Evolutionary conservation across 2,329 filamentous ascomycete species (phyloP).

Genomic region (Tolypocladium pustulatum): DNA sequence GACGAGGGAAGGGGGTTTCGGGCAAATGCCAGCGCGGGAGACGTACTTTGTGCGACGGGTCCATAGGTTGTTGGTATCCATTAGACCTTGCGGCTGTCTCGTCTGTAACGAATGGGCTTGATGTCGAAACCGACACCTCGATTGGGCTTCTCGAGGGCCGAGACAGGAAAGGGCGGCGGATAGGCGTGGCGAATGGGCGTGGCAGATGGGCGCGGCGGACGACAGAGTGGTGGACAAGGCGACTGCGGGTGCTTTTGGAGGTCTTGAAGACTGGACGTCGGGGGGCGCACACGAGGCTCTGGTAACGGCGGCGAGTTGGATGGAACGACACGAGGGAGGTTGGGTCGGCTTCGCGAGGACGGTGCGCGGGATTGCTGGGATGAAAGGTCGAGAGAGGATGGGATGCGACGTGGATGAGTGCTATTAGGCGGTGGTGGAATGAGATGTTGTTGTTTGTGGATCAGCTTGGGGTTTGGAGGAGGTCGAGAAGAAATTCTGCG

Average conservation of each 20-base stretch:
- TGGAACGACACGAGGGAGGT: neutral
- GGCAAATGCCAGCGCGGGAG: neutral
- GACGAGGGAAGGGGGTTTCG: neutral
- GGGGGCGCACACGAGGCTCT: neutral
- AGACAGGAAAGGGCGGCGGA: neutral
- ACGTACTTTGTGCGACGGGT: conserved; percentile 70
- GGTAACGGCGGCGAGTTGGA: neutral
- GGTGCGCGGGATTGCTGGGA: neutral
- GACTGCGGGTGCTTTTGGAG: neutral
- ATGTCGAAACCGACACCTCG: conserved; percentile 10
- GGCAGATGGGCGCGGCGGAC: neutral
- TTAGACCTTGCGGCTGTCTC: conserved; percentile 27
- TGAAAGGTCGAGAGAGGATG: neutral
- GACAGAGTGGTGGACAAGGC: neutral
- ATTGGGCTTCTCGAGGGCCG: conserved; percentile 10
- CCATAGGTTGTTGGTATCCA: conserved; percentile 55
- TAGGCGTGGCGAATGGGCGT: neutral
- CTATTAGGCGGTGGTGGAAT: neutral
- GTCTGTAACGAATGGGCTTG: conserved; percentile 6
- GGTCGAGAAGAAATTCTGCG: conserved; percentile 4
- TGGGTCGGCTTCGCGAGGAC: neutral
- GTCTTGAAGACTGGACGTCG: neutral
- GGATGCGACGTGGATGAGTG: neutral
- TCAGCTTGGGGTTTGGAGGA: neutral
- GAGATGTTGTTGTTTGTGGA: neutral